Conservation (phyloP, 2,329 filamentous ascomycete species). For the Colletotrichum orchidophilum region DNA sequence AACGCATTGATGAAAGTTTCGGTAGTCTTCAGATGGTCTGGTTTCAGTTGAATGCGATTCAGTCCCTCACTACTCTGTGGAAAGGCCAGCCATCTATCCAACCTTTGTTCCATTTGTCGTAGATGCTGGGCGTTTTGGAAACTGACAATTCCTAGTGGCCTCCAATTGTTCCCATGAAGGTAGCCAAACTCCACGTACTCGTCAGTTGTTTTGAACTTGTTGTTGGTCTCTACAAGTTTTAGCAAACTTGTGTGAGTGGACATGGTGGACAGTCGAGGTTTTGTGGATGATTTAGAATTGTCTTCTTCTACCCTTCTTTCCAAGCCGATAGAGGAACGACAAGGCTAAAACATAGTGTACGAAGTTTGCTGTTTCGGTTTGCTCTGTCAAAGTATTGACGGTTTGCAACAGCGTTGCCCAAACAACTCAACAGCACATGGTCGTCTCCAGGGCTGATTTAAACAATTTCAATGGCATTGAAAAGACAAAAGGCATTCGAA, state of each 20-base stretch:
- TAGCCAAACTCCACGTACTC: neutral
- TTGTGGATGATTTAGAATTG: neutral
- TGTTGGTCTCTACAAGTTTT: rapidly evolving
- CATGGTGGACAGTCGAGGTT: neutral
- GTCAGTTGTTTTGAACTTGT: neutral
- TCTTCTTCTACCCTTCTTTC: neutral
- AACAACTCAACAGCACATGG: neutral
- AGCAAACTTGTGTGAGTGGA: neutral
- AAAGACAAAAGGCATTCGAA: neutral
- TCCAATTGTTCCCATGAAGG: too few relatives aligned
- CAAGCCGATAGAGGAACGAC: rapidly evolving
- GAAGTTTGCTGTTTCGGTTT: neutral
- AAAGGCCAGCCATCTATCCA: too few relatives aligned
- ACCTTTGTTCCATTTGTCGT: too few relatives aligned
- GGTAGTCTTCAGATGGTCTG: too few relatives aligned
- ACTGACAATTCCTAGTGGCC: too few relatives aligned
- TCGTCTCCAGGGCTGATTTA: neutral
- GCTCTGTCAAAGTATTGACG: neutral
- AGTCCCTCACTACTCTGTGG: too few relatives aligned
- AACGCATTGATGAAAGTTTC: too few relatives aligned
- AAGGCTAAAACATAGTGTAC: neutral
- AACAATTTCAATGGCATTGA: neutral
- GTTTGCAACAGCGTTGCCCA: neutral
- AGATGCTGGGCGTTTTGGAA: too few relatives aligned
- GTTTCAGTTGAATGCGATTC: too few relatives aligned